These are phyloP conservation scores for Oryza meyeriana DNA, from an alignment of 176 grass and related monocot species.

Conservation along the genomic window DNA sequence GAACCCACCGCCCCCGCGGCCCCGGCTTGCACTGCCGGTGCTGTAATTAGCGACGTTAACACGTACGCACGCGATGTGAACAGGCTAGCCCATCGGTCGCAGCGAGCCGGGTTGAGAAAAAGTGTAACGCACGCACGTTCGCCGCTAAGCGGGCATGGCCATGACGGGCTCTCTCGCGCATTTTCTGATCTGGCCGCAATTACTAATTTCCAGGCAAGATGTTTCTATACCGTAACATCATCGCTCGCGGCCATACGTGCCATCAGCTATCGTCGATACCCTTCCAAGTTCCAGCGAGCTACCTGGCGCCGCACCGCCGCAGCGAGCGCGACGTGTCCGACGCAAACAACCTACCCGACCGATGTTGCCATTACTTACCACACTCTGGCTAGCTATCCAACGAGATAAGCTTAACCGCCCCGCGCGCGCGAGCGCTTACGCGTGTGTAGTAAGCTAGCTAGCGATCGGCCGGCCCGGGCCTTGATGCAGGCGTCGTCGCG, in stretches of 20 bases:
- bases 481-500: too few relatives aligned
- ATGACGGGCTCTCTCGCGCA: too few relatives aligned
- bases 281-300: not conserved
- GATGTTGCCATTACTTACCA: slow-evolving; percentile 17
- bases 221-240: not conserved
- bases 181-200: slow-evolving; percentile 1
- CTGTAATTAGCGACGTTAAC: not conserved
- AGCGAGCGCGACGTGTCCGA: slow-evolving; percentile 32
- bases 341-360: slow-evolving; percentile 19
- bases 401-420: not conserved
- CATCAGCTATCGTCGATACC: not conserved
- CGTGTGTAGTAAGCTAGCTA: too few relatives aligned
- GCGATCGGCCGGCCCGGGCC: too few relatives aligned
- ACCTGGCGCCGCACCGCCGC: too few relatives aligned
- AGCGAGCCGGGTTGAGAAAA: not conserved
- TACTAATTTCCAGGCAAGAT: slow-evolving; percentile 4
- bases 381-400: not conserved
- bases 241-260: not conserved
- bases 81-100: not conserved
- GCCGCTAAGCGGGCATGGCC: not conserved
- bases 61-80: not conserved
- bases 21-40: not conserved
- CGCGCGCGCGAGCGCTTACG: too few relatives aligned
- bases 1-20: not conserved
- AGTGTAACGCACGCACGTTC: not conserved